Evolutionary conservation across 208 protist genomes (phyloP), one percentile per base, ranked within the genome.

Genomic region (Leishmania martiniquensis): DNA sequence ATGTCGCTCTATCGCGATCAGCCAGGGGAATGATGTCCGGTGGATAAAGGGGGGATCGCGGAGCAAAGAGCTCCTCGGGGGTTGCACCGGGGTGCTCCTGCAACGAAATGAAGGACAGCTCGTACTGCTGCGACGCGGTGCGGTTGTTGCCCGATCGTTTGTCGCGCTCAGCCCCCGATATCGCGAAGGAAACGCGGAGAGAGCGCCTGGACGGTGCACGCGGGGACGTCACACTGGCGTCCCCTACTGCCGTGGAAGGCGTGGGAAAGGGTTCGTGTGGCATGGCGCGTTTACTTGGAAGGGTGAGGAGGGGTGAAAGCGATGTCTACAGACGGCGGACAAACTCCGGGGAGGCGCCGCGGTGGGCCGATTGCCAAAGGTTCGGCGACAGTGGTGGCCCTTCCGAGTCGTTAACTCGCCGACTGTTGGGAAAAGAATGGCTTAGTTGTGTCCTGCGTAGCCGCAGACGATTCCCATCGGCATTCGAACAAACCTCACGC

Each of bases 21-120:
- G 45, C 39, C 9, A 51, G 15, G 12, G 75, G 47, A 47, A 78
- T 72, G 34, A 78, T 65, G 52, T 66, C 73, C 25, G 54, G 39
- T 4, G 75, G 75, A 52, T 78, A 78, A 22, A 78, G 52, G 0
- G 75, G 75, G 1, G 75, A 78, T 7, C 75, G 75, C 6, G 75
- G 75, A 4, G 29, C 55, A n/a, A 62, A 39, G 42, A 78, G 54
- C 2, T 22, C n/a, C 1, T 63, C 42, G 45, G 45, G 1, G 13
- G 13, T 13, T 4, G 63, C 51, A 6, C 57, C 34, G 25, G 6
- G 37, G 52, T n/a, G 51, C 10, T 32, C 6, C 1, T 52, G 52
- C 4, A 52, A 47, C 0, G 67, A 15, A 12, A 59, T 66, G 52
- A 72, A 49, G 34, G 75, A 78, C 51, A 63, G 3, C 1, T 72